Conservation (phyloP, 257 asterid species). For the Ajuga chamaepitys region DNA sequence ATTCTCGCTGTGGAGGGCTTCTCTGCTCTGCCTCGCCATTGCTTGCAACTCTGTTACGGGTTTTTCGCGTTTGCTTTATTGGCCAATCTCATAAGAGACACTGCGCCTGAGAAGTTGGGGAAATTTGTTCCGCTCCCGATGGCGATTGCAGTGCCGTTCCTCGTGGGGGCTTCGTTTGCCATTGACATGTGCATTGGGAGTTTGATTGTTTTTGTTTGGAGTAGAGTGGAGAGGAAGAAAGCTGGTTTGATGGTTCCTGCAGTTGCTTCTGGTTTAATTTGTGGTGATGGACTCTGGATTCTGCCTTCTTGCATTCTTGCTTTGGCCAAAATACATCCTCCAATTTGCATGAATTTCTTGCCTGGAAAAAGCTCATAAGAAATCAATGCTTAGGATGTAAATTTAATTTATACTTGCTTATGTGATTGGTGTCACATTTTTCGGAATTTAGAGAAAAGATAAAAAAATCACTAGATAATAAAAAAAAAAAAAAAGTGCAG, state of each 20-base stretch:
- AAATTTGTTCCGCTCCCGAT: constrained; percentile 59
- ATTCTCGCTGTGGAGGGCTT: constrained; percentile 66
- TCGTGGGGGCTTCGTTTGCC: constrained; percentile 66
- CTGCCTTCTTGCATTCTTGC: constrained; percentile 62
- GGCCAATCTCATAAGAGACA: constrained; percentile 44
- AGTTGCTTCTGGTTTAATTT: constrained; percentile 64
- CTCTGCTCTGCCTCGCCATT: constrained; percentile 60
- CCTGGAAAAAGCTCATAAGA: constrained; percentile 26
- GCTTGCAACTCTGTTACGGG: constrained; percentile 59
- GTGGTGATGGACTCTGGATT: constrained; percentile 73
- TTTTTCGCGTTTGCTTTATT: constrained; percentile 44
- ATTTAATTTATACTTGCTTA: background rate
- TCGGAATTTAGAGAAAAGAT: background rate
- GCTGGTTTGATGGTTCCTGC: constrained; percentile 56
- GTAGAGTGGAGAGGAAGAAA: constrained; percentile 29
- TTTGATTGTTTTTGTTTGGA: constrained; percentile 50
- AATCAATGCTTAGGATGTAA: background rate
- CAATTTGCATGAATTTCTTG: constrained; percentile 55
- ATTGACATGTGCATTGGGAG: constrained; percentile 81
- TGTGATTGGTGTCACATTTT: background rate
- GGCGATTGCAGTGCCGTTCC: constrained; percentile 89
- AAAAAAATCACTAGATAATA: background rate
- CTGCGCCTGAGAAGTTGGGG: constrained; percentile 28
- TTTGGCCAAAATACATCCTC: constrained; percentile 45
- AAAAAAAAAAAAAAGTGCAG: background rate